These are phyloP conservation scores for Trichoderma sp. DNA, from an alignment of 2,329 filamentous ascomycete genomes.

Conservation along the genomic window DNA sequence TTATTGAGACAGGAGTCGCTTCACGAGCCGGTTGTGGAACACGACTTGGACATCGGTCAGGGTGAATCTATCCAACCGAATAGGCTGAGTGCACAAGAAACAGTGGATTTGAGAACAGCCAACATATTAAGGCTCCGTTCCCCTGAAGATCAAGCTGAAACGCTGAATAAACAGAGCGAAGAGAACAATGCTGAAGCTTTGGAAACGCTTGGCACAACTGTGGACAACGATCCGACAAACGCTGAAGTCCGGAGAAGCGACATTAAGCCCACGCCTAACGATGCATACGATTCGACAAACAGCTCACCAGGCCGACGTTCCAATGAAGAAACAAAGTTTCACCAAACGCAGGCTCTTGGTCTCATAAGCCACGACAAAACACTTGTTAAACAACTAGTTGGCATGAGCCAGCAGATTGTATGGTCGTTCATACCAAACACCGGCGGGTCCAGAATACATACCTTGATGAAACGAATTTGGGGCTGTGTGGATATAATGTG, in stretches of 20 bases:
- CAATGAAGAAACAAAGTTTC: background rate
- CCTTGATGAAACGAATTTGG: background rate
- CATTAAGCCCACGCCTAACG: rapidly evolving
- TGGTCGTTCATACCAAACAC: conserved; percentile 4
- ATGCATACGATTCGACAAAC: background rate
- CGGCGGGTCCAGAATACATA: background rate
- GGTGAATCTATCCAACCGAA: background rate
- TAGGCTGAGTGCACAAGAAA: background rate
- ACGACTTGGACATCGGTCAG: background rate
- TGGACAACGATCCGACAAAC: background rate
- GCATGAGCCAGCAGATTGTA: background rate
- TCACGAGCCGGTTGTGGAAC: background rate
- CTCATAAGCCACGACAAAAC: background rate
- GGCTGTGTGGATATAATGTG: conserved; percentile 6
- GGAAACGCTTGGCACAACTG: background rate
- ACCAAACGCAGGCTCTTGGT: background rate
- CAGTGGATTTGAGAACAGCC: background rate
- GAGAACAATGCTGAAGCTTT: background rate
- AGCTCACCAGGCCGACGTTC: background rate
- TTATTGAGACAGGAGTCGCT: background rate
- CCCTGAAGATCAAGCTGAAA: background rate
- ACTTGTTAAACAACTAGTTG: background rate
- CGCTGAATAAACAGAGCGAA: background rate
- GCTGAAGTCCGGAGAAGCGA: background rate
- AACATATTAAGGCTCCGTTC: background rate